Evolutionary conservation across 805 yeast genomes (phyloP).

Genomic region (Komagataella pseudopastoris): DNA sequence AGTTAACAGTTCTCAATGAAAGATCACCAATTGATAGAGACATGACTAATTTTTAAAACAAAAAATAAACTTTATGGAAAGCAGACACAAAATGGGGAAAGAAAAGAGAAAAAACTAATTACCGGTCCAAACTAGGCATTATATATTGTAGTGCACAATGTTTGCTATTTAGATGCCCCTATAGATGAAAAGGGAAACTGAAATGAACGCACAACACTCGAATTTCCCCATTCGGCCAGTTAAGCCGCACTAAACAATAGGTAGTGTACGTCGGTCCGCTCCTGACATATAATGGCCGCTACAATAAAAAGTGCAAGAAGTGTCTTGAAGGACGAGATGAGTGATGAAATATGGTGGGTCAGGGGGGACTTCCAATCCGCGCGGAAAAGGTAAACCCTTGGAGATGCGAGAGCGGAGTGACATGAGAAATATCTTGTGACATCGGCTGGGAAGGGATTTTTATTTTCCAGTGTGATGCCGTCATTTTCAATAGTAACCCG

Average conservation of each 20-base stretch:
- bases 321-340: neutral
- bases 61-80: neutral
- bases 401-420: neutral
- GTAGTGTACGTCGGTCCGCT: neutral
- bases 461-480: neutral
- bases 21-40: conserved; percentile 60
- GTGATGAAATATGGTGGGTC: neutral
- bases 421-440: neutral
- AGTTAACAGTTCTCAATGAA: conserved; percentile 60
- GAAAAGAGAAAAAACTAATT: neutral
- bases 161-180: neutral
- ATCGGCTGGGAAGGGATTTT: neutral
- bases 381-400: neutral
- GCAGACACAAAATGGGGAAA: neutral
- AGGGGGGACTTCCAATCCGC: neutral
- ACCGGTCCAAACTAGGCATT: neutral
- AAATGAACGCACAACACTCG: neutral
- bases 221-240: neutral
- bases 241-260: neutral
- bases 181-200: neutral
- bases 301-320: neutral
- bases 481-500: neutral
- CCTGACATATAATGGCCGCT: neutral
- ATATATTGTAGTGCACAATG: neutral
- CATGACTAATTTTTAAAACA: neutral